Evolutionary conservation across 2,329 filamentous ascomycete species (phyloP).

Genomic region (Sclerotinia minor): DNA sequence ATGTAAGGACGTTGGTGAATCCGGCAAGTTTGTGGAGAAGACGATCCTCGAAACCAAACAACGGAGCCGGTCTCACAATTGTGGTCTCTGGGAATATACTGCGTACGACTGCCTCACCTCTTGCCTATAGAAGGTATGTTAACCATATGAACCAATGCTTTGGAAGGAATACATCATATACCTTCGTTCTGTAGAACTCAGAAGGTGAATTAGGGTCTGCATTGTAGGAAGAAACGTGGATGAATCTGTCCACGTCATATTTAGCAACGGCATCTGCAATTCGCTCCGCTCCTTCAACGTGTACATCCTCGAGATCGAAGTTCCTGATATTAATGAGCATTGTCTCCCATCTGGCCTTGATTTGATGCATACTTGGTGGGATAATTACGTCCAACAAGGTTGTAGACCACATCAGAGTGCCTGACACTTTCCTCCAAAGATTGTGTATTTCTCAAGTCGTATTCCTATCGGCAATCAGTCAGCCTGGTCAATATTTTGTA

Average conservation of each 20-base stretch:
- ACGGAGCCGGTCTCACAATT: slow-evolving; percentile 87
- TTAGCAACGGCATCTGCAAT: slow-evolving; percentile 95
- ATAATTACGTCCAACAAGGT: slow-evolving; percentile 90
- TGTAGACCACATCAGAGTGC: slow-evolving; percentile 97
- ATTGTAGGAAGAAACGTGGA: slow-evolving; percentile 95
- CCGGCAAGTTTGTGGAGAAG: slow-evolving; percentile 83
- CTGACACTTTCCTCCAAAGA: slow-evolving; percentile 96
- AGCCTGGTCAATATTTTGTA: neutral
- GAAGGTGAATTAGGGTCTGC: slow-evolving; percentile 76
- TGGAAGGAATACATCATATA: neutral
- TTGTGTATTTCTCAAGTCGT: slow-evolving; percentile 88
- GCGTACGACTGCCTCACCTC: slow-evolving; percentile 79
- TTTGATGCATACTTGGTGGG: slow-evolving; percentile 75
- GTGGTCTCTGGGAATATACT: slow-evolving; percentile 95
- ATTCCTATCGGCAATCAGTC: slow-evolving; percentile 62
- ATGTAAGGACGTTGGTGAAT: slow-evolving; percentile 77
- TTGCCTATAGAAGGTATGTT: slow-evolving; percentile 52
- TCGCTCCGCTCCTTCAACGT: slow-evolving; percentile 87
- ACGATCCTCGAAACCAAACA: slow-evolving; percentile 94
- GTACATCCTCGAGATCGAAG: slow-evolving; percentile 88
- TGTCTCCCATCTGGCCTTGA: neutral
- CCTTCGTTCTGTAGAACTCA: slow-evolving; percentile 91
- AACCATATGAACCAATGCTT: neutral
- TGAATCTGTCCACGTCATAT: slow-evolving; percentile 95
- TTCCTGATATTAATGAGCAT: slow-evolving; percentile 62